phyloP scores from a whole-genome alignment of 345 rosid genomes.

The Arabis alpina region DNA sequence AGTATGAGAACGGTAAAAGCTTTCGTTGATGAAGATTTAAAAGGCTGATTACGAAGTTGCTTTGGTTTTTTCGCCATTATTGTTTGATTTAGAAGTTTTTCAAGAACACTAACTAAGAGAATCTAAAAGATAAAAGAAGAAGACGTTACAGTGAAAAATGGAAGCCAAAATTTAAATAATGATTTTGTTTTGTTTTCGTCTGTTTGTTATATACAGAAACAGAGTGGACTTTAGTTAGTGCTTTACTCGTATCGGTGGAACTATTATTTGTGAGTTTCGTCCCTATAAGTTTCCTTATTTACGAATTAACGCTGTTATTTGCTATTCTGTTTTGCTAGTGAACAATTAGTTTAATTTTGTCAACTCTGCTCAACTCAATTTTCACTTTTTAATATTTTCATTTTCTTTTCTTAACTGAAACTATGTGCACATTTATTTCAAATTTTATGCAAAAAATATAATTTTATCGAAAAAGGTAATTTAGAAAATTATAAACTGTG shows the following conservation, averaged over 20 bases:
- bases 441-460: slow-evolving; percentile 9
- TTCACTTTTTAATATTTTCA: too few species aligned
- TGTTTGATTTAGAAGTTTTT: not conserved
- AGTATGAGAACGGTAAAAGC: slow-evolving; percentile 54
- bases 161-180: not conserved
- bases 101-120: slow-evolving; percentile 14
- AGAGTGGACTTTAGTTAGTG: slow-evolving; percentile 3
- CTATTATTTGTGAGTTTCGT: not conserved
- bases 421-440: not conserved
- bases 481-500: not conserved
- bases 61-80: slow-evolving; percentile 61
- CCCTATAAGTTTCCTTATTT: not conserved
- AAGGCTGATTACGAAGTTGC: slow-evolving; percentile 55
- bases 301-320: not conserved
- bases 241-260: not conserved
- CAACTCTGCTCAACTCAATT: not conserved
- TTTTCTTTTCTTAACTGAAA: not conserved
- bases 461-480: not conserved
- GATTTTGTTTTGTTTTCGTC: not conserved
- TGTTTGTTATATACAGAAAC: slow-evolving; percentile 20
- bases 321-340: slow-evolving; percentile 3
- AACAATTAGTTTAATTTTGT: not conserved
- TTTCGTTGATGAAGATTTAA: slow-evolving; percentile 55
- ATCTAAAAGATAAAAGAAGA: not conserved
- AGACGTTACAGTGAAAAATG: slow-evolving; percentile 24